These are phyloP conservation scores for Cymbopogon flexuosus DNA, from an alignment of 202 grass and related monocot genomes.

Conservation along the genomic window DNA sequence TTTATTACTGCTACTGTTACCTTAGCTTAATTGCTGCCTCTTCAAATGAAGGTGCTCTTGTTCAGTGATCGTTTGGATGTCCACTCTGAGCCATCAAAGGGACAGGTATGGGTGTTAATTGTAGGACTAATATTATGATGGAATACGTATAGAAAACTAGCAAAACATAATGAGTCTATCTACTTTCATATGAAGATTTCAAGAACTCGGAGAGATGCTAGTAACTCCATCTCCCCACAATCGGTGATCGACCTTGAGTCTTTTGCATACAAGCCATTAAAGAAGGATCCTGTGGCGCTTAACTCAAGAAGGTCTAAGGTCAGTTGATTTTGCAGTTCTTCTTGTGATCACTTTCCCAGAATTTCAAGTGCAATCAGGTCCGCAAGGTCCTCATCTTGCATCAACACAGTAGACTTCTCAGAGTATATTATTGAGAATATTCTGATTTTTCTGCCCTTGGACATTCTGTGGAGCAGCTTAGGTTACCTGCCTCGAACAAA, in stretches of 20 bases:
- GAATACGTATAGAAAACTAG: neutral
- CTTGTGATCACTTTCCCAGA: slow-evolving; percentile 14
- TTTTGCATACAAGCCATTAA: slow-evolving; percentile 47
- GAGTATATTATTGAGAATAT: neutral
- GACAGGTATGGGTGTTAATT: slow-evolving; percentile 38
- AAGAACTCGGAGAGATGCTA: slow-evolving; percentile 13
- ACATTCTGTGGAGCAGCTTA: slow-evolving; percentile 53
- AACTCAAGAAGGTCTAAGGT: slow-evolving; percentile 67
- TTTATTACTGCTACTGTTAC: slow-evolving; percentile 4
- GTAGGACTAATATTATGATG: neutral
- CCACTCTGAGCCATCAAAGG: slow-evolving; percentile 36
- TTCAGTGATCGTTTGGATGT: slow-evolving; percentile 63
- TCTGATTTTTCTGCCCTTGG: neutral
- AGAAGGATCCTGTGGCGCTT: slow-evolving; percentile 30
- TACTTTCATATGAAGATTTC: slow-evolving; percentile 31
- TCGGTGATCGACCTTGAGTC: slow-evolving; percentile 47
- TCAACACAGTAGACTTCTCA: neutral
- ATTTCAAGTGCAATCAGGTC: slow-evolving; percentile 14
- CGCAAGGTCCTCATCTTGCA: neutral
- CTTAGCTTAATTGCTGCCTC: slow-evolving; percentile 19
- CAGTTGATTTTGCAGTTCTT: slow-evolving; percentile 24
- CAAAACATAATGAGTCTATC: neutral
- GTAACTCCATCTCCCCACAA: neutral
- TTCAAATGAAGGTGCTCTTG: slow-evolving; percentile 67
- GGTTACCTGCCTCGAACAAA: slow-evolving; percentile 43